Evolutionary conservation across 345 rosid species (phyloP).

Genomic region (Eucalyptus shirleyi): DNA sequence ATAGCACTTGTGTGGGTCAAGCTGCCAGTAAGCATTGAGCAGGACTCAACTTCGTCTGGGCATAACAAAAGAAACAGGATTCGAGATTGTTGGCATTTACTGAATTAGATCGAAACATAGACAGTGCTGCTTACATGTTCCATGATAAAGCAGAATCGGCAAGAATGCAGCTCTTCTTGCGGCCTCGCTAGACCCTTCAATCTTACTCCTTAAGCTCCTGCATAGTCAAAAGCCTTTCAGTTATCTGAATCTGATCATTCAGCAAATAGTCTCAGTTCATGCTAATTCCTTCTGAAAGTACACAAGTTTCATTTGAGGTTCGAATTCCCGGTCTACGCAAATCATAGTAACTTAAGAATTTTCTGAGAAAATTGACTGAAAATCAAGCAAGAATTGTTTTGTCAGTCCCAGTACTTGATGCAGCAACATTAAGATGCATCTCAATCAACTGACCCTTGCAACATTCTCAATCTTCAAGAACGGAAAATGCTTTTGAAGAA

Average conservation of each 20-base stretch:
- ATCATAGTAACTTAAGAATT: neutral
- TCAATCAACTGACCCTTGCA: neutral
- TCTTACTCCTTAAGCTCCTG: slow-evolving; percentile 44
- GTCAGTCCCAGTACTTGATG: neutral
- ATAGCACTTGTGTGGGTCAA: neutral
- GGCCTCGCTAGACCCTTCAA: slow-evolving; percentile 54
- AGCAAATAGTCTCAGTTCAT: neutral
- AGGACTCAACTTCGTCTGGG: neutral
- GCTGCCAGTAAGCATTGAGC: neutral
- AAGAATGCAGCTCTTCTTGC: slow-evolving; percentile 55
- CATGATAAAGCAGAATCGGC: slow-evolving; percentile 54
- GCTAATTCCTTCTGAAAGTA: neutral
- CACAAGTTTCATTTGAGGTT: neutral
- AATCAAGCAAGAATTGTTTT: neutral
- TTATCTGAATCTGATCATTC: neutral
- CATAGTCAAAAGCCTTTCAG: neutral
- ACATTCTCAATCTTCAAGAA: neutral
- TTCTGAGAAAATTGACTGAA: neutral
- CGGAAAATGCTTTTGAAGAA: neutral
- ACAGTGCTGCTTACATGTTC: slow-evolving; percentile 30
- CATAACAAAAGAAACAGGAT: neutral
- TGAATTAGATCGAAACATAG: neutral
- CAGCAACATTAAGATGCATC: neutral
- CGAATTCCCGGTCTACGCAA: neutral
- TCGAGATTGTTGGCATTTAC: neutral